These are phyloP conservation scores for Penicillium verhagenii DNA, from an alignment of 495 filamentous ascomycete species.

Conservation along the genomic window DNA sequence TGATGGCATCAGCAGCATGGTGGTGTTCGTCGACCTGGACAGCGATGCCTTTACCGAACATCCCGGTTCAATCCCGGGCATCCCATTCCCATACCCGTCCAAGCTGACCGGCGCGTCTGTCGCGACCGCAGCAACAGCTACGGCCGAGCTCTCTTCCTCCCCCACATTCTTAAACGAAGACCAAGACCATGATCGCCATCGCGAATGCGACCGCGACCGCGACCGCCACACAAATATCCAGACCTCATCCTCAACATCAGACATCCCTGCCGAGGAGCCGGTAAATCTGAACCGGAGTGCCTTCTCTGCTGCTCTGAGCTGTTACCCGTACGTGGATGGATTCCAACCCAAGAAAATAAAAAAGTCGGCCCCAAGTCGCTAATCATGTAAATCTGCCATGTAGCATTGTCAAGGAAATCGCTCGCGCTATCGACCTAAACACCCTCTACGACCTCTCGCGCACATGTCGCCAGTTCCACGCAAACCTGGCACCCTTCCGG, in stretches of 20 bases:
- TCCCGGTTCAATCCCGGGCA: conserved; percentile 20
- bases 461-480: conserved; percentile 77
- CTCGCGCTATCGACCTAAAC: conserved; percentile 76
- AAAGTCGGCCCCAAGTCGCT: not conserved
- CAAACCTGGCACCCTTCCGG: conserved; percentile 73
- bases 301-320: conserved; percentile 76
- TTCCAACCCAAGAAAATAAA: too few species aligned
- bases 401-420: conserved; percentile 71
- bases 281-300: conserved; percentile 62
- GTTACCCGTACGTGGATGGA: conserved; percentile 72
- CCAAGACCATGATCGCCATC: conserved; percentile 6
- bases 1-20: conserved; percentile 40
- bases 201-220: conserved; percentile 16
- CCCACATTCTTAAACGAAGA: conserved; percentile 13
- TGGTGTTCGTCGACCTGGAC: conserved; percentile 48
- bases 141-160: conserved; percentile 12
- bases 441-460: conserved; percentile 75
- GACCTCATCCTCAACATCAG: conserved; percentile 13
- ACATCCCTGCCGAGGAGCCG: not conserved
- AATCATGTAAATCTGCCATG: too few species aligned
- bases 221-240: conserved; percentile 9
- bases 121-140: not conserved
- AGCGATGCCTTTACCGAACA: conserved; percentile 31
- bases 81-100: conserved; percentile 22
- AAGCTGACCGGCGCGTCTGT: conserved; percentile 23